Evolutionary conservation across 352 stramenopile genomes (phyloP).

Genomic region (Phytophthora pseudosyringae): DNA sequence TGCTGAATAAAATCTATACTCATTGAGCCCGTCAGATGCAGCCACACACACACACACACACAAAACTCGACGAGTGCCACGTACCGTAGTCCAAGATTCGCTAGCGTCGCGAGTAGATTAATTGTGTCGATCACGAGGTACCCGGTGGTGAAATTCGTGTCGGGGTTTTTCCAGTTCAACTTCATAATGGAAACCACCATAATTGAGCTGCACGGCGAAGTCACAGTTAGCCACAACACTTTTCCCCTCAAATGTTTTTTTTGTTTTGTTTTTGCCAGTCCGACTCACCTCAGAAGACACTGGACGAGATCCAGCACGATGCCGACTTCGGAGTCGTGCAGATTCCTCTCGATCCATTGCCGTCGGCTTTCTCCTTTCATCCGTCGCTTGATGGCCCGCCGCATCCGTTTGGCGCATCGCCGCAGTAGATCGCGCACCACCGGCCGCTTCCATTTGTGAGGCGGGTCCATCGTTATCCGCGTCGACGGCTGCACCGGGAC

Average conservation of each 20-base stretch:
- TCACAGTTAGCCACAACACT: not conserved
- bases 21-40: not conserved
- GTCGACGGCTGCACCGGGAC: constrained; percentile 15
- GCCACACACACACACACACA: no score
- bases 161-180: constrained; percentile 63
- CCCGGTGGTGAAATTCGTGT: constrained; percentile 33
- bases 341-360: constrained; percentile 76
- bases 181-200: constrained; percentile 71
- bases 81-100: constrained; percentile 57
- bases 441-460: constrained; percentile 25
- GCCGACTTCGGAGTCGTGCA: constrained; percentile 70
- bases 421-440: constrained; percentile 25
- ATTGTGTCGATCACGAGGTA: constrained; percentile 55
- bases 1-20: constrained; percentile 63
- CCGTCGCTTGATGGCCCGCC: constrained; percentile 57
- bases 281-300: constrained; percentile 48
- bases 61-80: not conserved
- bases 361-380: constrained; percentile 71
- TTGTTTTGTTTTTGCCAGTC: not conserved
- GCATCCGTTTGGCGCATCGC: constrained; percentile 27
- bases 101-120: constrained; percentile 55
- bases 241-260: not conserved
- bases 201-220: constrained; percentile 32
- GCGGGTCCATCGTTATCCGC: constrained; percentile 1
- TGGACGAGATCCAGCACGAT: constrained; percentile 63